These are phyloP conservation scores for Aureobasidium uvarum DNA, from an alignment of 2,329 filamentous ascomycete species.

Conservation along the genomic window DNA sequence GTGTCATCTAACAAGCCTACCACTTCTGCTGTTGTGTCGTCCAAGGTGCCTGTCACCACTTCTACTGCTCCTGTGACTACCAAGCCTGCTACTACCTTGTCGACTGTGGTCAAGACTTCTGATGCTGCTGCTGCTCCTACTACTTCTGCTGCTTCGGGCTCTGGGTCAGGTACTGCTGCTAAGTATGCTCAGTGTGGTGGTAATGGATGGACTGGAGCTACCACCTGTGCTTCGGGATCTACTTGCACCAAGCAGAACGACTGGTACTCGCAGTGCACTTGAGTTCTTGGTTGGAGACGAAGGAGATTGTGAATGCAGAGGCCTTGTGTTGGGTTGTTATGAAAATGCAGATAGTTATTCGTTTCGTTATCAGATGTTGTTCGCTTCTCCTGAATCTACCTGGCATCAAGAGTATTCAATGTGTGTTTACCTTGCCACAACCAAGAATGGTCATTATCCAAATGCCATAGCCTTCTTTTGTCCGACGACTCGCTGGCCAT, in stretches of 20 bases:
- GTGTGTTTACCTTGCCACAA: no score
- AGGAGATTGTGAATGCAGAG: neutral
- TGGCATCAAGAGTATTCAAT: no score
- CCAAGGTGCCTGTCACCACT: neutral
- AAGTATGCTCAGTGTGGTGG: constrained; percentile 40
- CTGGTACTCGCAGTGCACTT: constrained; percentile 43
- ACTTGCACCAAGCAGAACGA: constrained; percentile 38
- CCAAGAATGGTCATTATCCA: no score
- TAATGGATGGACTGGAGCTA: constrained; percentile 38
- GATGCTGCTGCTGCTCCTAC: neutral
- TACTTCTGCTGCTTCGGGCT: constrained; percentile 20
- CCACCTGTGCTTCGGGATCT: constrained; percentile 38
- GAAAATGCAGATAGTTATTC: neutral
- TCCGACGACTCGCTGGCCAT: no score
- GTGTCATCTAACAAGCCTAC: neutral
- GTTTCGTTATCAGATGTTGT: neutral
- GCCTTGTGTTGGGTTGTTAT: neutral
- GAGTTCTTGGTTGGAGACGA: neutral
- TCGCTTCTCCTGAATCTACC: neutral
- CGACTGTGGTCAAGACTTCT: constrained; percentile 16
- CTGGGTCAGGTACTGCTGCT: constrained; percentile 24
- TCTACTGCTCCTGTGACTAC: constrained; percentile 4
- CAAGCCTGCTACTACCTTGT: constrained; percentile 14
- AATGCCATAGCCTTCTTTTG: no score
- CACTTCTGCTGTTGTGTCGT: constrained; percentile 12